Conservation (phyloP, 495 filamentous ascomycete species). For the Aspergillus asperescens region DNA sequence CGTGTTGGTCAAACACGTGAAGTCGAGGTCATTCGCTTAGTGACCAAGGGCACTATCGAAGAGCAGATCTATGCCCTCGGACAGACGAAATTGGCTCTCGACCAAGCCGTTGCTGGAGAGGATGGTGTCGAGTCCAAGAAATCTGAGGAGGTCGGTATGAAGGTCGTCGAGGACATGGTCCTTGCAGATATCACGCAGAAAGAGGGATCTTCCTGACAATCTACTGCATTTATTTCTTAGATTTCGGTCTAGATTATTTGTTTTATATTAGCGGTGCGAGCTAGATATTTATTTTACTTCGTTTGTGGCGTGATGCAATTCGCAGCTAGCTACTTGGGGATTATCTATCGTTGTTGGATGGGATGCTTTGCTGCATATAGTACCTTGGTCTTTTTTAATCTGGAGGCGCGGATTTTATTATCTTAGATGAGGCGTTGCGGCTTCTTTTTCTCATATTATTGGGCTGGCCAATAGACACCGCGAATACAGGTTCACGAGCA, state of each 20-base stretch:
- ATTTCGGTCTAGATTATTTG: background rate
- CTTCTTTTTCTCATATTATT: background rate
- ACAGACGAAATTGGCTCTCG: constrained; percentile 86
- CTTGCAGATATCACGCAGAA: constrained; percentile 30
- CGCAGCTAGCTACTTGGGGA: background rate
- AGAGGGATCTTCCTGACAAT: background rate
- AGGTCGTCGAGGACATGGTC: constrained; percentile 62
- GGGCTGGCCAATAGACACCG: background rate
- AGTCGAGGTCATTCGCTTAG: constrained; percentile 79
- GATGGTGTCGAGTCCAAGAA: constrained; percentile 44
- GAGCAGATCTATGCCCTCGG: constrained; percentile 87
- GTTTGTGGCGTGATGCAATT: background rate
- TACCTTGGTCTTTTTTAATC: background rate
- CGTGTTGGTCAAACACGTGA: constrained; percentile 84
- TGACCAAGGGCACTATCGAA: constrained; percentile 81
- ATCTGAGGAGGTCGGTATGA: constrained; percentile 53
- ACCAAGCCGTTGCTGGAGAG: constrained; percentile 72
- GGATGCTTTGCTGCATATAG: background rate
- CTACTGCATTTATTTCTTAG: background rate
- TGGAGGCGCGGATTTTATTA: background rate
- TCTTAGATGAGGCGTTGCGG: constrained; percentile 4
- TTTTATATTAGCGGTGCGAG: background rate
- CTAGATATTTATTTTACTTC: background rate
- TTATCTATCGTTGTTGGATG: background rate
- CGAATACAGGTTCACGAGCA: background rate